These are phyloP conservation scores for Phytopythium mirpurense DNA, from an alignment of 352 stramenopile genomes.

Conservation along the genomic window DNA sequence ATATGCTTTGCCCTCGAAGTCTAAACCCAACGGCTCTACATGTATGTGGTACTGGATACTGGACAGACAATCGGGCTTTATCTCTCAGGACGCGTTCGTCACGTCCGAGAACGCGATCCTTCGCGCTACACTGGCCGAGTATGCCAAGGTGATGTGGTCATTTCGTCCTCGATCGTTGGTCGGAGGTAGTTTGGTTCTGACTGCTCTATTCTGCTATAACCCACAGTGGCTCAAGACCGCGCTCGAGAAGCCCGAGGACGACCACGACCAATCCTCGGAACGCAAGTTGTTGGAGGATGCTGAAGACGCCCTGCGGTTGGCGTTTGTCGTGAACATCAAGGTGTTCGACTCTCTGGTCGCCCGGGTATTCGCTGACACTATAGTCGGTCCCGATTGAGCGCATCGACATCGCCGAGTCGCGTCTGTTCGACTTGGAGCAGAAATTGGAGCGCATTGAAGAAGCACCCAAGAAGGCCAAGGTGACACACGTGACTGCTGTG, in stretches of 20 bases:
- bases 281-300: not conserved
- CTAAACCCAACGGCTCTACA: no score
- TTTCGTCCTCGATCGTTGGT: not conserved
- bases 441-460: not conserved
- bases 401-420: not conserved
- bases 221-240: not conserved
- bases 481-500: not conserved
- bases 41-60: no score
- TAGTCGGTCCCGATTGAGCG: not conserved
- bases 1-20: no score
- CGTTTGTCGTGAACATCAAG: not conserved
- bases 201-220: not conserved
- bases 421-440: not conserved
- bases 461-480: not conserved
- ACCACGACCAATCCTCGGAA: not conserved
- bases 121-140: not conserved
- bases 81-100: not conserved
- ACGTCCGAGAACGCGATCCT: not conserved
- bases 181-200: no score
- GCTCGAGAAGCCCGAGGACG: not conserved
- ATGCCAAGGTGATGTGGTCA: not conserved
- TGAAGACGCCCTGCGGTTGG: not conserved
- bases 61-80: not conserved
- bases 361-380: not conserved
- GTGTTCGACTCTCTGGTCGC: not conserved